Base-by-base conservation (phyloP, 2,329 filamentous ascomycete species). In the Chaetoscypha palmicola region DNA sequence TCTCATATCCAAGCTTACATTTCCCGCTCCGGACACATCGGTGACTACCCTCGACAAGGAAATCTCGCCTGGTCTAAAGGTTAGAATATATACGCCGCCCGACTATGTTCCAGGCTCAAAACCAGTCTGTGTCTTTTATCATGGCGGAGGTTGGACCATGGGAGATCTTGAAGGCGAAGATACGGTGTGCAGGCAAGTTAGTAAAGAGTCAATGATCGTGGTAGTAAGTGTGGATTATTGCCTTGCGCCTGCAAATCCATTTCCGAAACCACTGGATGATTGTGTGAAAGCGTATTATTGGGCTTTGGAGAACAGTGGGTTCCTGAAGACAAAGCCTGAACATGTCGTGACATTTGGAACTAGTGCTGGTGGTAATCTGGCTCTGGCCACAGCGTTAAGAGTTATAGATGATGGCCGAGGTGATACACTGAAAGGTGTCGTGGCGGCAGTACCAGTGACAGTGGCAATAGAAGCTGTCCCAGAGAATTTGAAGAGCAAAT, bases 361-460 rank as follows among this genome's bases (percentile, higher is more conserved):
- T 3, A 67, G 65, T 7, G 66, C 66, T 10, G 66, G 66, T 23
- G 66, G 57, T 12, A 60, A 62, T 17, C 51, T 68, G 16, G 63
- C 64, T 0, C 56, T 68, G 7, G 60, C 58, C 9, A 46, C 59
- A 11, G 65, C 64, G 16, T 55, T 68, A 44, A 61, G 55, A 43
- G 52, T 66, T 10, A 54, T 68, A 40, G 65, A 68, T 38, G 58
- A 62, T 16, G 62, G 60, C 2, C 38, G 58, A 4, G 59, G 56
- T 17, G 54, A 60, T 20, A 49, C 55, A 1, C 45, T 69, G n/a
- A 58, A 62, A n/a, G 66, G 66, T 19, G 58, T 68, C 3, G 50
- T 66, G 3, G 62, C 62, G 1, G 47, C 65, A 14, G 61, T 65
- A 4, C 66, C 66, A 5, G 56, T 55, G 3, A 63, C 64, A 0